phyloP scores from a whole-genome alignment of 2,329 filamentous ascomycete species.

The Sclerotinia nivalis region DNA sequence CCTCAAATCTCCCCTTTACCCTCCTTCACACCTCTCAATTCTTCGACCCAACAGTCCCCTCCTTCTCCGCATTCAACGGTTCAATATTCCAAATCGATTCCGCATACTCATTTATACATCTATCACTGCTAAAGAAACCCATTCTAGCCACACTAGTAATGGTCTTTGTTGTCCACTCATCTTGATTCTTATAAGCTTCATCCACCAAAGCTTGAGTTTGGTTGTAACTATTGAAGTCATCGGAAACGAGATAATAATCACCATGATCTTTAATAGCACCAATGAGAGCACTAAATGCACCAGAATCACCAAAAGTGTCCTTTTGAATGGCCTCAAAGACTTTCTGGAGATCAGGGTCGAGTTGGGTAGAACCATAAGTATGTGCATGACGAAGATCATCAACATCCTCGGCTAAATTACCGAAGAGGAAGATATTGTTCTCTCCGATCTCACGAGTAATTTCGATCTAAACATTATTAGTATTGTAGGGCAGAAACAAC shows the following conservation, averaged over 20 bases:
- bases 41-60: neutral
- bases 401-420: constrained; percentile 92
- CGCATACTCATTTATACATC: constrained; percentile 96
- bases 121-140: constrained; percentile 96
- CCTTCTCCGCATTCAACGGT: constrained; percentile 49
- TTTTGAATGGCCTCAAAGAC: constrained; percentile 83
- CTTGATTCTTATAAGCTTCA: constrained; percentile 86
- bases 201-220: constrained; percentile 90
- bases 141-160: constrained; percentile 88
- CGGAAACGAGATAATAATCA: constrained; percentile 96
- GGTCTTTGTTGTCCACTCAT: constrained; percentile 87
- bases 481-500: neutral
- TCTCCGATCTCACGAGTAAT: constrained; percentile 97
- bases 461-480: constrained; percentile 66
- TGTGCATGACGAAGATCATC: constrained; percentile 92
- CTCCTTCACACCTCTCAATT: neutral
- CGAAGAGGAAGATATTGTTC: constrained; percentile 98
- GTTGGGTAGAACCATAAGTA: constrained; percentile 74
- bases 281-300: constrained; percentile 79
- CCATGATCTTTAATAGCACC: constrained; percentile 87
- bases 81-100: constrained; percentile 97
- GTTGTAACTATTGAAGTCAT: constrained; percentile 95
- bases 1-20: neutral
- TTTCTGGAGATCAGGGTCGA: constrained; percentile 74
- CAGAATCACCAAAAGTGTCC: constrained; percentile 76